Evolutionary conservation across 768 basidiomycete genomes (phyloP).

Genomic region (Trametes coccinea): DNA sequence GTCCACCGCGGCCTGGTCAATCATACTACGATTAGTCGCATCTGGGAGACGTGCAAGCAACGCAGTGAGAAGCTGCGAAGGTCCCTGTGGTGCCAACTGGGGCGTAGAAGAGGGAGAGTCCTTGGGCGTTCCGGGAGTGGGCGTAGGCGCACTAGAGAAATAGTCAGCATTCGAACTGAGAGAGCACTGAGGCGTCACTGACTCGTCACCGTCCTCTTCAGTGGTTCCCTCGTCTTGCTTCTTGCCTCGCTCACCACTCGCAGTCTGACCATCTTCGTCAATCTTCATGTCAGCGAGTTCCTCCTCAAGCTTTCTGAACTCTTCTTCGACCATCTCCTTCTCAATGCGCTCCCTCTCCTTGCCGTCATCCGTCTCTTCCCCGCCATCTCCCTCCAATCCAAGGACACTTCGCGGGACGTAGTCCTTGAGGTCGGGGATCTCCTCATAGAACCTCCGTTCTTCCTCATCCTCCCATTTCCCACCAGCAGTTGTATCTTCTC

Average conservation of each 20-base stretch:
- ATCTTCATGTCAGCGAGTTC: conserved; percentile 66
- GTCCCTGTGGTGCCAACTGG: conserved; percentile 80
- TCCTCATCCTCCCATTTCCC: conserved; percentile 99
- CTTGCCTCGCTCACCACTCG: conserved; percentile 17
- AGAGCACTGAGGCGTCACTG: conserved; percentile 18
- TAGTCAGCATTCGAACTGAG: too few relatives aligned
- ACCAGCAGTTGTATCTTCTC: conserved; percentile 46
- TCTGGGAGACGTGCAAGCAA: conserved; percentile 90
- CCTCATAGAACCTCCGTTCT: conserved; percentile 91
- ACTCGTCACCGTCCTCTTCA: conserved; percentile 47
- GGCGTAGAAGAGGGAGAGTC: conserved; percentile 57
- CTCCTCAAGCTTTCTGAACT: conserved; percentile 74
- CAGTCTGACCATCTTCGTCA: conserved; percentile 32
- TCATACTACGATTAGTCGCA: conserved; percentile 84
- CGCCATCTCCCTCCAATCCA: conserved; percentile 55
- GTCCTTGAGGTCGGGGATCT: conserved; percentile 86
- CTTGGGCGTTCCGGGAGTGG: conserved; percentile 69
- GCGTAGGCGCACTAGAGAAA: conserved; percentile 48
- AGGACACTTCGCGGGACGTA: conserved; percentile 88
- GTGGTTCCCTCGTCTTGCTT: conserved; percentile 37
- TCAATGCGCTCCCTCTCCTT: conserved; percentile 48
- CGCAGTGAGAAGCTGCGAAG: conserved; percentile 89
- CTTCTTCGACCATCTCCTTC: conserved; percentile 62
- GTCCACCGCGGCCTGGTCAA: conserved; percentile 93
- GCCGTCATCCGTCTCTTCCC: conserved; percentile 42